A percentile compares a stretch with the other conserved stretches of the same genome.
phyloP scores from a whole-genome alignment of 2,329 filamentous ascomycete species.

The Aspergillus sp. region DNA sequence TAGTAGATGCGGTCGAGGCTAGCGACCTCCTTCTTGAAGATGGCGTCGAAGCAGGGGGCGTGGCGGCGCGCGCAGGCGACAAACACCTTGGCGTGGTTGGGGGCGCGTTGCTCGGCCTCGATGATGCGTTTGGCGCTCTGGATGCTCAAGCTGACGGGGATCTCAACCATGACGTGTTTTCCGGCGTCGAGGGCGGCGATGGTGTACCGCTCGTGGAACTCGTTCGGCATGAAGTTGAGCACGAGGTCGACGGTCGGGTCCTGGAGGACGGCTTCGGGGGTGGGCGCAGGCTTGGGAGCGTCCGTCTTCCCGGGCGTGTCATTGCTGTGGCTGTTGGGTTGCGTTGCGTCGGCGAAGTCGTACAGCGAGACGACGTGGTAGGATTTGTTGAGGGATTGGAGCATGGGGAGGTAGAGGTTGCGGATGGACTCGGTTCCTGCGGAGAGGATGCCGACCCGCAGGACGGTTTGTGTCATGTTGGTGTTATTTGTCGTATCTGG shows the following conservation, averaged over 20 bases:
- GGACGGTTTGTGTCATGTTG: constrained; percentile 20
- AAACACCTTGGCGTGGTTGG: constrained; percentile 48
- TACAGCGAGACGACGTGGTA: constrained; percentile 53
- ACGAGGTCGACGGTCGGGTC: constrained; percentile 41
- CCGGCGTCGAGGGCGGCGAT: constrained; percentile 52
- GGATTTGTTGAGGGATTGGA: constrained; percentile 42
- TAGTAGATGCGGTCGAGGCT: constrained; percentile 55
- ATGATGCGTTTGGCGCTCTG: constrained; percentile 49
- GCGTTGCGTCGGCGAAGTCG: constrained; percentile 42
- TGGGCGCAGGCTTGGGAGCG: constrained; percentile 4
- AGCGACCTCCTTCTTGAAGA: constrained; percentile 52
- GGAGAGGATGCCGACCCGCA: constrained; percentile 37
- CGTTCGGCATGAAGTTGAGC: constrained; percentile 56
- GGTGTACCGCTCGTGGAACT: constrained; percentile 54
- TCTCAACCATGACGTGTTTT: constrained; percentile 61
- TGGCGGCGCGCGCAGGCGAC: constrained; percentile 64
- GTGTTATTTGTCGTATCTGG: not conserved
- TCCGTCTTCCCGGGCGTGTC: not conserved
- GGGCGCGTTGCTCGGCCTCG: constrained; percentile 47
- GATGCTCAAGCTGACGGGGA: constrained; percentile 54
- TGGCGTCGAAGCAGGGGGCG: constrained; percentile 53
- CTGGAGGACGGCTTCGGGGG: constrained; percentile 43
- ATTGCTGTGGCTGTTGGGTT: constrained; percentile 3
- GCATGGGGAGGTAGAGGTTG: constrained; percentile 54
- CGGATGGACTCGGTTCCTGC: constrained; percentile 47